Percentiles rank a stretch among this genome's conserved stretches.
Conservation (phyloP, 139 green algal species). For the Micromonas pusilla region DNA sequence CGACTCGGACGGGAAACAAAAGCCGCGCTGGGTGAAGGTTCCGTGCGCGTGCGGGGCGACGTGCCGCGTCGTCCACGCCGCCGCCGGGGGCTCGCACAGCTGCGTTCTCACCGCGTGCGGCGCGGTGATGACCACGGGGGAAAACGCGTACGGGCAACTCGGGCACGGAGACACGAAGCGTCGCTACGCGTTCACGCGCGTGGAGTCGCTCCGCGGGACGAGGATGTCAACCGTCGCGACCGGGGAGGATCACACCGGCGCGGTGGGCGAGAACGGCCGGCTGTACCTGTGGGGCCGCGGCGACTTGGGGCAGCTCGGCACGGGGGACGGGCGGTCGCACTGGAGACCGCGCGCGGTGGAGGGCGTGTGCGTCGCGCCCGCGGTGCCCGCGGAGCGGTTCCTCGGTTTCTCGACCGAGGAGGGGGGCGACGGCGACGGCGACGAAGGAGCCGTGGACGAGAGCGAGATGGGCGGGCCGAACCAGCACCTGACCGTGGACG, state of each 20-base stretch:
- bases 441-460: not conserved
- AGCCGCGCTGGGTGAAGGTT: not conserved
- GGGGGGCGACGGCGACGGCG: not conserved
- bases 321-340: slow-evolving; percentile 42
- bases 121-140: slow-evolving; percentile 42
- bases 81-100: slow-evolving; percentile 59
- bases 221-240: not conserved
- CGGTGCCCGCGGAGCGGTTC: not conserved
- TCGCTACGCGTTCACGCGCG: slow-evolving; percentile 42
- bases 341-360: not conserved
- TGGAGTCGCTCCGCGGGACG: slow-evolving; percentile 28
- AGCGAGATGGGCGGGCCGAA: not conserved
- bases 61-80: slow-evolving; percentile 25
- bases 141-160: slow-evolving; percentile 69
- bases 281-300: slow-evolving; percentile 70
- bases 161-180: slow-evolving; percentile 49
- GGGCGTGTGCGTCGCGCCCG: not conserved
- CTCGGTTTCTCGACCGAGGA: not conserved
- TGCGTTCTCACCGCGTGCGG: slow-evolving; percentile 64
- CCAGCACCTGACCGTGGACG: too few species aligned
- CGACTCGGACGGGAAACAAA: not conserved
- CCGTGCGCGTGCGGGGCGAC: not conserved
- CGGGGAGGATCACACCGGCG: slow-evolving; percentile 59
- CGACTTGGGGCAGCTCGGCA: slow-evolving; percentile 69
- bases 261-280: slow-evolving; percentile 35